Conservation (phyloP, 768 basidiomycete species). For the Russula ochroleuca region DNA sequence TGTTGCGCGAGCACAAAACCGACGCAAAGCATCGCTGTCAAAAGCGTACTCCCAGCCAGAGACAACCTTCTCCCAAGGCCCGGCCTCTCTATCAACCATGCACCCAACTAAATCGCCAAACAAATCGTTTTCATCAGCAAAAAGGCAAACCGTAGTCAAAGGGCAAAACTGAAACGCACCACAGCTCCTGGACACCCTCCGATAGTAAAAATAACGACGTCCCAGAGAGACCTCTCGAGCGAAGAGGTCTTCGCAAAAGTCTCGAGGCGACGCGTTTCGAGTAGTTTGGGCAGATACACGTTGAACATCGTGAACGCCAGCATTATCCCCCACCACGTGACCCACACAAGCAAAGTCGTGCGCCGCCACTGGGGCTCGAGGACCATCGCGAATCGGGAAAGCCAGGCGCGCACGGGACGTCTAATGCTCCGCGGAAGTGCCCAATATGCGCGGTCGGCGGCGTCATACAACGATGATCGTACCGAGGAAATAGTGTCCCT, state of each 20-base stretch:
- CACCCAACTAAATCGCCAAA: too few relatives aligned
- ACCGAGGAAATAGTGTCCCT: conserved; percentile 23
- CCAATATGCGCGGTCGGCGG: conserved; percentile 41
- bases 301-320: conserved; percentile 91
- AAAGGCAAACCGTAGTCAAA: too few relatives aligned
- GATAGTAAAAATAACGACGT: conserved; percentile 80
- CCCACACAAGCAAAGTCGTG: conserved; percentile 79
- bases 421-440: conserved; percentile 52
- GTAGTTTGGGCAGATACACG: conserved; percentile 80
- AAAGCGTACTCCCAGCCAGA: conserved; percentile 67
- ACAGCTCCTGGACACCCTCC: conserved; percentile 83
- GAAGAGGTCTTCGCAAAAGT: conserved; percentile 38
- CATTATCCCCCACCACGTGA: conserved; percentile 68
- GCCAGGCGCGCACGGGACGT: conserved; percentile 62
- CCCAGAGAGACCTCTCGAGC: conserved; percentile 66
- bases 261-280: conserved; percentile 52
- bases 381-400: conserved; percentile 63
- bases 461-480: conserved; percentile 44
- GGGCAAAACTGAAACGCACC: conserved; percentile 43
- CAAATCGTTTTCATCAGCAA: too few relatives aligned
- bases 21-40: conserved; percentile 70
- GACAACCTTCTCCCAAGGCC: conserved; percentile 64
- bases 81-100: conserved; percentile 67
- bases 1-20: conserved; percentile 59
- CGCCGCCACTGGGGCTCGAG: conserved; percentile 69